These are phyloP conservation scores for Trichophyton benhamiae DNA, from an alignment of 2,329 filamentous ascomycete species.

Conservation along the genomic window DNA sequence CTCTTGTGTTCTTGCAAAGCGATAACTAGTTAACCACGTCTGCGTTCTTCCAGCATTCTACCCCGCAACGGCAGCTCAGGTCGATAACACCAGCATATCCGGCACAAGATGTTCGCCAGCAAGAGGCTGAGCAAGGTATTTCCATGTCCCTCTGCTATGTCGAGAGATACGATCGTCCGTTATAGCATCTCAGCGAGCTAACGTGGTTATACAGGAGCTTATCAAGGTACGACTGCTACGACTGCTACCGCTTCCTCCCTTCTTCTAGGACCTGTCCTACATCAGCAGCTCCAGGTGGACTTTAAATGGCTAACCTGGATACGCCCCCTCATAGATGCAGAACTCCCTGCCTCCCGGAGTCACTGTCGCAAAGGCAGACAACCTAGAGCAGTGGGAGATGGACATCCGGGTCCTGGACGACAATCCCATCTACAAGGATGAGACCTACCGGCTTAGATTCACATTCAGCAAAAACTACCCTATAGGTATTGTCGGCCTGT, in stretches of 20 bases:
- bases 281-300: not conserved
- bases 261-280: not conserved
- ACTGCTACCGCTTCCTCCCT: not conserved
- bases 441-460: constrained; percentile 78
- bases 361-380: constrained; percentile 64
- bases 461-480: constrained; percentile 74
- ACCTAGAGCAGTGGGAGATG: constrained; percentile 80
- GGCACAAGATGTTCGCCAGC: constrained; percentile 37
- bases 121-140: constrained; percentile 38
- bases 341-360: constrained; percentile 55
- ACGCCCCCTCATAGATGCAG: constrained; percentile 37
- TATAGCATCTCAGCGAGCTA: constrained; percentile 13
- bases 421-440: constrained; percentile 73
- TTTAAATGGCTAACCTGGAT: not conserved
- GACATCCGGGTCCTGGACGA: constrained; percentile 82
- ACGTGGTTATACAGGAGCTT: constrained; percentile 36
- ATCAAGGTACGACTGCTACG: constrained; percentile 34
- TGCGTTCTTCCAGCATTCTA: not conserved
- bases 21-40: too few relatives aligned
- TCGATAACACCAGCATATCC: not conserved
- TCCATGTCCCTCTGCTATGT: not conserved
- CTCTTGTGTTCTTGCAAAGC: not conserved
- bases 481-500: constrained; percentile 50
- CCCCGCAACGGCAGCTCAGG: not conserved
- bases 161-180: not conserved